Percentiles rank a stretch among this genome's conserved stretches.
These are phyloP conservation scores for Ceratocystis cacaofunesta DNA, from an alignment of 2,329 filamentous ascomycete species.

Conservation along the genomic window DNA sequence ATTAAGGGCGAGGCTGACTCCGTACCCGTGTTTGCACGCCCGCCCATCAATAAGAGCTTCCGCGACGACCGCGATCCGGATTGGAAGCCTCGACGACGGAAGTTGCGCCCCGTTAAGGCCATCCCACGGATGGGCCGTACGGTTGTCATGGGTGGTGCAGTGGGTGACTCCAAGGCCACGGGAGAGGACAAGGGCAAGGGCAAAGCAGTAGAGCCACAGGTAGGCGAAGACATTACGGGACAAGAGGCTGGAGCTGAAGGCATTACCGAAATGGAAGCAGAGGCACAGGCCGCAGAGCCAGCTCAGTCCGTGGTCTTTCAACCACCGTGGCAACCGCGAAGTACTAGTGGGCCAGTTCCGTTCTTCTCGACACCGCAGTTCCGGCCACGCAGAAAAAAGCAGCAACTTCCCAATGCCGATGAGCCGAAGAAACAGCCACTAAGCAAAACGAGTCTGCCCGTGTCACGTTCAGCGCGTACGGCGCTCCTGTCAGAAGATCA, in stretches of 20 bases:
- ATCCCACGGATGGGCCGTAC: neutral
- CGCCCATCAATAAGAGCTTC: conserved; percentile 29
- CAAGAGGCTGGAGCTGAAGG: neutral
- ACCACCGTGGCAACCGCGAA: conserved; percentile 20
- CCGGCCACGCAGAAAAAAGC: conserved; percentile 12
- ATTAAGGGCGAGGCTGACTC: conserved; percentile 49
- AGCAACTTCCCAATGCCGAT: conserved; percentile 5
- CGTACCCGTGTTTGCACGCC: conserved; percentile 44
- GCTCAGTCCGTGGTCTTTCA: conserved; percentile 24
- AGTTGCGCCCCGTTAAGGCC: conserved; percentile 3
- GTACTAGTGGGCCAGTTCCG: conserved; percentile 3
- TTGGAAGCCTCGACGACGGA: conserved; percentile 20
- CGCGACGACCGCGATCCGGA: conserved; percentile 30
- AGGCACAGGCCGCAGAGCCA: neutral
- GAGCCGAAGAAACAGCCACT: neutral
- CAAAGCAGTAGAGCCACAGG: neutral
- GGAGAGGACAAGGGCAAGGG: neutral
- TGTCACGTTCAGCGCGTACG: conserved; percentile 11
- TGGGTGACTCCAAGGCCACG: neutral
- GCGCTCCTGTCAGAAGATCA: conserved; percentile 15
- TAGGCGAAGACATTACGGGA: neutral
- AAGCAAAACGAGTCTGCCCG: conserved; percentile 11
- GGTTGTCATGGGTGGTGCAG: neutral
- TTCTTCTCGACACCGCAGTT: conserved; percentile 15
- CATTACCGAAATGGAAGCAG: neutral